Evolutionary conservation across 2,329 filamentous ascomycete species (phyloP), one percentile per base, ranked within the genome.

Genomic region (Epichloe elymi): DNA sequence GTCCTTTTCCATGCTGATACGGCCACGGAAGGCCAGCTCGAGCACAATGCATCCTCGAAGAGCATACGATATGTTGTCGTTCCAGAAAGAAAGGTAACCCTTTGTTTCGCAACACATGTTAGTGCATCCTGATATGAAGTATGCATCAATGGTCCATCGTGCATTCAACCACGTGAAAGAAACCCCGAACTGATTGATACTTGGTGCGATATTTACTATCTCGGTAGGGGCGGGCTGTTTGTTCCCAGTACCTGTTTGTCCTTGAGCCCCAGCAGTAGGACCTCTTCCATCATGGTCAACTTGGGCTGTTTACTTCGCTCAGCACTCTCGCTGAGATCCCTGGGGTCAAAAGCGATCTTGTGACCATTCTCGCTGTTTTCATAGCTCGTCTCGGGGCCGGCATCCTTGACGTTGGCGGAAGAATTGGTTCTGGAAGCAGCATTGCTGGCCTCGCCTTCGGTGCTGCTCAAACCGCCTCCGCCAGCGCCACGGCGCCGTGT

Each of bases 81-180:
- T 98, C 93, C 93, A 98, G 72, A 98, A 98, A 33, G 91, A 97
- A 56, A 98, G 82, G 66, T 98, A 97, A 58, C 93, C 93, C 89
- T 95, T 65, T 49, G 33, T 39, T 39, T 45, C n/a, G n/a, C 49
- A 39, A 43, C 19, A 40, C 54, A 50, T 23, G 53, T 49, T 51
- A 54, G 55, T 45, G 42, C 12, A 20, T 35, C 14, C 35, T 15
- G 5, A 36, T 47, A n/a, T 4, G n/a, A 20, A 40, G 20, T 26
- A 2, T 26, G 19, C 39, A 20, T 30, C 35, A 17, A 33, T 15
- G 23, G 10, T 5, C n/a, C 33, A 15, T 56, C 44, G 54, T 20
- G 19, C 19, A 26, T 30, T 14, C n/a, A 36, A 17, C 40, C 17
- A 26, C 12, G 17, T 2, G n/a, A 48, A 48, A 38, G 26, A 37